A percentile compares a stretch with the other conserved stretches of the same genome.
phyloP scores from a whole-genome alignment of 2,329 filamentous ascomycete genomes.

The Cordyceps pruinosa region DNA sequence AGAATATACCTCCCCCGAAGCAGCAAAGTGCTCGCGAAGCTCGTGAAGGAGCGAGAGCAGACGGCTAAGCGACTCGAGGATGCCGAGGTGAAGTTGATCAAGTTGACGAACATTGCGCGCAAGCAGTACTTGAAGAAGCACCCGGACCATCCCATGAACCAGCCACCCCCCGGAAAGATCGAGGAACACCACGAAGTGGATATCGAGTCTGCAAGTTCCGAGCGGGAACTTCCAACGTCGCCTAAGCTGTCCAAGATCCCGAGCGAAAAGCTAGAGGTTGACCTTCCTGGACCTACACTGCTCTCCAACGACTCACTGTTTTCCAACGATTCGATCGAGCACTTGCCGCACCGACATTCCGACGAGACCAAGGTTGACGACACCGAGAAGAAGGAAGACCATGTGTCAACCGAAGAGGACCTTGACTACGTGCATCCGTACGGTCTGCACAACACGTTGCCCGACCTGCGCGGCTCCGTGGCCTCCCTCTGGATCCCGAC shows the following conservation, averaged over 20 bases:
- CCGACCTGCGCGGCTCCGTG: slow-evolving; percentile 42
- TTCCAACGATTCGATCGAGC: slow-evolving; percentile 1
- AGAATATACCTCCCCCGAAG: slow-evolving; percentile 80
- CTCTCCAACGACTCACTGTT: slow-evolving; percentile 5
- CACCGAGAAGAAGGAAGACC: slow-evolving; percentile 13
- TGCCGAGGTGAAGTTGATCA: slow-evolving; percentile 81
- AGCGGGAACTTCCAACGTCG: neutral
- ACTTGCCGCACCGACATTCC: neutral
- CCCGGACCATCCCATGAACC: neutral
- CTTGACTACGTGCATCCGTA: slow-evolving; percentile 31
- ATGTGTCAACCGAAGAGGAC: slow-evolving; percentile 18
- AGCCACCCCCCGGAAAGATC: neutral
- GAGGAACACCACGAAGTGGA: neutral
- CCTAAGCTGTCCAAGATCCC: neutral
- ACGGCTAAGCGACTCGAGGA: slow-evolving; percentile 75
- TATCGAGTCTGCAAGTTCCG: neutral
- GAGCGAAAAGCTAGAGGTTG: slow-evolving; percentile 3
- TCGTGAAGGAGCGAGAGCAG: slow-evolving; percentile 75
- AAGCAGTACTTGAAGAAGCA: slow-evolving; percentile 40
- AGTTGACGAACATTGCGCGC: slow-evolving; percentile 65
- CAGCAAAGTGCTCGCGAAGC: slow-evolving; percentile 67
- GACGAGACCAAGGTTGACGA: slow-evolving; percentile 15
- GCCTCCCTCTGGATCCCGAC: slow-evolving; percentile 68
- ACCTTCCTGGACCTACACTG: slow-evolving; percentile 5
- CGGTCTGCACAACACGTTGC: slow-evolving; percentile 27